Percentiles rank a stretch among this genome's conserved stretches.
phyloP scores from a whole-genome alignment of 805 yeast species.

The Wickerhamomyces rabaulensis region DNA sequence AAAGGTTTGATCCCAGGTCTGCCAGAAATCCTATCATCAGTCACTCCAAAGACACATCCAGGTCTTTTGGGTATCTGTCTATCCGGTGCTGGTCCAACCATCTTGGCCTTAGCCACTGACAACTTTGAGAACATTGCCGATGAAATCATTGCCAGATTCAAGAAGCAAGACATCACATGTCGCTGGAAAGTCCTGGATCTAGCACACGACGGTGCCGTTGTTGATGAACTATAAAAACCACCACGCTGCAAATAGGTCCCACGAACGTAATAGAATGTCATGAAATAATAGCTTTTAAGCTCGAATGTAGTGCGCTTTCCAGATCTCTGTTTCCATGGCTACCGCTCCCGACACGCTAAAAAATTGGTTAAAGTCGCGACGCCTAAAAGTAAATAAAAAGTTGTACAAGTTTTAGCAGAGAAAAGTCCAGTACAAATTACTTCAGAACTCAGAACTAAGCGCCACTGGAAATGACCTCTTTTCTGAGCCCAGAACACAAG shows the following conservation, averaged over 20 bases:
- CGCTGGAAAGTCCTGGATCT: conserved; percentile 80
- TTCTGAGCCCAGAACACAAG: neutral
- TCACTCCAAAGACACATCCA: conserved; percentile 76
- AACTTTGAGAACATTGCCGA: conserved; percentile 80
- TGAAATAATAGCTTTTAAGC: neutral
- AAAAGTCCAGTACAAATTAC: neutral
- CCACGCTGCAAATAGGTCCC: neutral
- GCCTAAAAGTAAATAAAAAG: neutral
- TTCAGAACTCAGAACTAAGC: neutral
- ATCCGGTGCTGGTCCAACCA: conserved; percentile 98
- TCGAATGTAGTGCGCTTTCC: neutral
- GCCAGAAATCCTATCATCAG: conserved; percentile 67
- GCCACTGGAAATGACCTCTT: neutral
- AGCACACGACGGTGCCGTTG: conserved; percentile 83
- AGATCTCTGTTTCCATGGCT: neutral
- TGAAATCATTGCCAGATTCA: conserved; percentile 67
- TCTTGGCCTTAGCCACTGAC: conserved; percentile 85
- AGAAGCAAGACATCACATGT: conserved; percentile 62
- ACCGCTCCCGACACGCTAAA: neutral
- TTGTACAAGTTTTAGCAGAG: neutral
- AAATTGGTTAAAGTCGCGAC: neutral
- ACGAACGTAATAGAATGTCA: conserved; percentile 17
- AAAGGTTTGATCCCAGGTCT: conserved; percentile 89
- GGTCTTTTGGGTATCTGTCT: conserved; percentile 92
- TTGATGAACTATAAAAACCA: conserved; percentile 23